Base-by-base conservation (phyloP, 2,329 filamentous ascomycete species). In the Hortaea sp. region DNA sequence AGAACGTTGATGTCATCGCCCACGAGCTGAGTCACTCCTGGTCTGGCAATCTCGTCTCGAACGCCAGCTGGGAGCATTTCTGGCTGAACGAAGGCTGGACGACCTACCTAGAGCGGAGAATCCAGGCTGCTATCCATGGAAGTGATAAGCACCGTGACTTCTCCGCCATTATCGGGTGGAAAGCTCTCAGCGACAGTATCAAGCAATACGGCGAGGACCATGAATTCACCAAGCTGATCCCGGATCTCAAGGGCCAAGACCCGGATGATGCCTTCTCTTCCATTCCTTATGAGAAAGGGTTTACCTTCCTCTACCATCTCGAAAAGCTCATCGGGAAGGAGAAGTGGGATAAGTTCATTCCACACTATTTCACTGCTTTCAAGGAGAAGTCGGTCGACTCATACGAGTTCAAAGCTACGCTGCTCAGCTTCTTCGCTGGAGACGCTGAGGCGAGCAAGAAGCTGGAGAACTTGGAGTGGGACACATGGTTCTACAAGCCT, bases 1-100 rank as follows among this genome's bases (percentile, higher is more conserved):
- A 95, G 62, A 97, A 97, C 56, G 80, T 97, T 13, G 90, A 97
- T 63, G 90, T 97, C 13, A 94, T 98, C 66, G 92, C 92, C 1
- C 92, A 95, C 64, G 89, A 86, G 59, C 69, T 84, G 39, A 70
- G 75, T 5, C 80, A 84, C 59, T 79, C 84, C 57, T 95, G 89
- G 88, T 92, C 85, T 50, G 90, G 89, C 28, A 95, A 95, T 57
- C 69, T 89, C 35, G 85, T 89, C 2, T 84, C 80, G 6, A 85
- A 82, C 57, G 81, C 81, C 42, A 85, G 81, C 56, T 90, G 85
- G 85, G 84, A 89, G 67, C 84, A 89, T 62, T 88, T 83, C 56
- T 75, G 70, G 69, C 55, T 83, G 38, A 83, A 83, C 52, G 80
- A 83, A 60, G 90, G 90, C 30, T 97, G 90, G 92, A 97, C 92